Base-by-base conservation (phyloP, 2,329 filamentous ascomycete species). In the Verticillium nonalfalfae region DNA sequence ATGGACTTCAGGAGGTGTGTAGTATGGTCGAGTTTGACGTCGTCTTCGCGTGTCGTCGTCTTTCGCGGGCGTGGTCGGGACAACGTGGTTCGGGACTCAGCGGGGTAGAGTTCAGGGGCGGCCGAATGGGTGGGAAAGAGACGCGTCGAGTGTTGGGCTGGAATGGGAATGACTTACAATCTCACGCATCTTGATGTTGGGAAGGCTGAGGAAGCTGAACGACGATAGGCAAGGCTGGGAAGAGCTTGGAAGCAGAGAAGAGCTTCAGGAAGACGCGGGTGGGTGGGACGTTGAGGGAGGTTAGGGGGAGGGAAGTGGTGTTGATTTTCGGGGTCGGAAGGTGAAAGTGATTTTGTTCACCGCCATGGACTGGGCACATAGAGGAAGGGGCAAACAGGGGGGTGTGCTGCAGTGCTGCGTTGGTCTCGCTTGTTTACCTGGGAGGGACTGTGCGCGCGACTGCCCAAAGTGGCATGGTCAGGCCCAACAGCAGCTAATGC, bases 111-210 rank as follows among this genome's bases (percentile, higher is more conserved):
- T 70, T 74, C 70, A 74, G 72, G 75, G 73, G 74, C 68, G 65
- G 62, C 59, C 62, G 59, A 15, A 77, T 76, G 69, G 68, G 66
- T 68, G 64, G 26, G 62, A 54, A 59, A 45, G 57, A 58, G 36
- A 35, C 40, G 54, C 40, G 62, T 59, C 52, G 57, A 63, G 59
- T 61, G 54, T 61, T 66, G 57, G 59, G 58, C 60, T 62, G 63
- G 45, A 52, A 52, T 52, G 63, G 59, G 59, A 58, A 58, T 57
- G 54, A 86, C 85, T 78, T 79, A 89, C 86, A 78, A 88, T 88
- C 79, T 88, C 85, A 82, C 85, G 85, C 85, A 88, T 88, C 69
- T 76, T 86, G 77, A 73, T 70, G 66, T 65, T 63, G 66, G 69
- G 68, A 71, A 72, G 71, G 72, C 72, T 72, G 66, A 68, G 69